Evolutionary conservation across 2,329 filamentous ascomycete species (phyloP).

Genomic region (Hypoxylon rubiginosum): DNA sequence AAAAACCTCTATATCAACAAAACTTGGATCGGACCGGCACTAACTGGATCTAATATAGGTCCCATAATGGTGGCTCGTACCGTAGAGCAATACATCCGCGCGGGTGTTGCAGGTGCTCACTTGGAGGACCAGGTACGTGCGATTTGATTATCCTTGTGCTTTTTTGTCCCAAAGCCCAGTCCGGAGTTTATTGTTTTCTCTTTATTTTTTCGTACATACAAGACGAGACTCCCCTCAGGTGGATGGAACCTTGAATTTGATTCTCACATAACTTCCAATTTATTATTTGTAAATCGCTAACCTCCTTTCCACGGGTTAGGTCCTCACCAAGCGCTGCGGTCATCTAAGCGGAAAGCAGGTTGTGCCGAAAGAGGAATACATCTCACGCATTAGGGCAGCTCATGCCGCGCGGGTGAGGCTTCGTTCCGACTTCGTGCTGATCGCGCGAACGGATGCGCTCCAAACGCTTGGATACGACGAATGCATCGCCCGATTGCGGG

Average conservation of each 20-base stretch:
- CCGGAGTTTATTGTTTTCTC: background rate
- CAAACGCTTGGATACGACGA: constrained; percentile 70
- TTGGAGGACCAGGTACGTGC: constrained; percentile 49
- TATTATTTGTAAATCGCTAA: constrained; percentile 13
- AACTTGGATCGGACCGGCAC: background rate
- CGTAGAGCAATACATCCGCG: constrained; percentile 65
- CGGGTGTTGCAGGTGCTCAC: constrained; percentile 61
- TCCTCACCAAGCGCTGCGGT: constrained; percentile 74
- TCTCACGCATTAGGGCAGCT: constrained; percentile 70
- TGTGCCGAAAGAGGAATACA: constrained; percentile 64
- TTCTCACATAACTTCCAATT: background rate
- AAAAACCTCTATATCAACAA: background rate
- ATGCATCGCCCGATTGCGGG: constrained; percentile 63
- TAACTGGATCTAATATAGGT: constrained; percentile 44
- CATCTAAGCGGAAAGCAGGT: constrained; percentile 73
- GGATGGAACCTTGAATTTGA: background rate
- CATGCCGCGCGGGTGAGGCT: constrained; percentile 61
- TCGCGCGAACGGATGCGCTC: constrained; percentile 73
- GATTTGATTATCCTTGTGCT: background rate
- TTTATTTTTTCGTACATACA: too few species aligned
- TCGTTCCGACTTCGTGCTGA: constrained; percentile 71
- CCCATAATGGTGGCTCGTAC: constrained; percentile 56
- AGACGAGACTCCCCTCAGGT: background rate
- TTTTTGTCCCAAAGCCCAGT: too few species aligned
- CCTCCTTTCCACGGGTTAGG: constrained; percentile 52